Conservation (phyloP, 192 early-diverging fungal species). For the Coemansia sp. region DNA sequence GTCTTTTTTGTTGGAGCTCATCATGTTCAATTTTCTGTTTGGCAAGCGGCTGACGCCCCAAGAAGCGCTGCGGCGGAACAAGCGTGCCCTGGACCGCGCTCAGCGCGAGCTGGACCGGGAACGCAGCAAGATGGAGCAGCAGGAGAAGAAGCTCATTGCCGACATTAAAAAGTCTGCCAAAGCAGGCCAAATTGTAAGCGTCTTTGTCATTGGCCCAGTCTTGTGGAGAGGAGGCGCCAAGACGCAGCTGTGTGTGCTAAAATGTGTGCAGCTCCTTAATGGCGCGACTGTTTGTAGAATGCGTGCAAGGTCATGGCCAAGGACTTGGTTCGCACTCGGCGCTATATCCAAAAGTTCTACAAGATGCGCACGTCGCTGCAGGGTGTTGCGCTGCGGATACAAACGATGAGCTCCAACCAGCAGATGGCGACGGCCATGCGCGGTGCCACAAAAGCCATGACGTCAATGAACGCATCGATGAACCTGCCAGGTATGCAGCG, state of each 20-base stretch:
- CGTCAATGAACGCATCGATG: slow-evolving; percentile 90
- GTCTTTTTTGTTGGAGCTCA: not conserved
- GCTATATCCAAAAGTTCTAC: slow-evolving; percentile 94
- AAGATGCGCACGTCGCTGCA: slow-evolving; percentile 93
- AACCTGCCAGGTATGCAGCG: slow-evolving; percentile 90
- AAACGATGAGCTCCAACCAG: slow-evolving; percentile 91
- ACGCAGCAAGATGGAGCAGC: slow-evolving; percentile 77
- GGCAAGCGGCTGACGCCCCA: slow-evolving; percentile 78
- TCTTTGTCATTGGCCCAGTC: too few species aligned
- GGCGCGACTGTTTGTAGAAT: slow-evolving; percentile 22
- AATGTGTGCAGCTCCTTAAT: too few species aligned
- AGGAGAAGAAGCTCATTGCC: slow-evolving; percentile 91
- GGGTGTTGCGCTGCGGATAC: slow-evolving; percentile 68
- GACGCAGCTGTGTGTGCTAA: too few species aligned
- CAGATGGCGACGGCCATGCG: slow-evolving; percentile 94
- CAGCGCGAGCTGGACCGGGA: slow-evolving; percentile 92
- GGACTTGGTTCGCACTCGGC: slow-evolving; percentile 90
- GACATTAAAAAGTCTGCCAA: slow-evolving; percentile 94
- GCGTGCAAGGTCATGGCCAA: slow-evolving; percentile 97
- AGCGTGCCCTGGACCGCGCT: slow-evolving; percentile 79
- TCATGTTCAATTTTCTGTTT: slow-evolving; percentile 65
- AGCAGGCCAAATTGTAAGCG: slow-evolving; percentile 79
- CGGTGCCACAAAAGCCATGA: slow-evolving; percentile 93
- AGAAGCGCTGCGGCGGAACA: slow-evolving; percentile 88
- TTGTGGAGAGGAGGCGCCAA: too few species aligned